These are phyloP conservation scores for Pythium oligandrum DNA, from an alignment of 352 stramenopile species.

Conservation along the genomic window DNA sequence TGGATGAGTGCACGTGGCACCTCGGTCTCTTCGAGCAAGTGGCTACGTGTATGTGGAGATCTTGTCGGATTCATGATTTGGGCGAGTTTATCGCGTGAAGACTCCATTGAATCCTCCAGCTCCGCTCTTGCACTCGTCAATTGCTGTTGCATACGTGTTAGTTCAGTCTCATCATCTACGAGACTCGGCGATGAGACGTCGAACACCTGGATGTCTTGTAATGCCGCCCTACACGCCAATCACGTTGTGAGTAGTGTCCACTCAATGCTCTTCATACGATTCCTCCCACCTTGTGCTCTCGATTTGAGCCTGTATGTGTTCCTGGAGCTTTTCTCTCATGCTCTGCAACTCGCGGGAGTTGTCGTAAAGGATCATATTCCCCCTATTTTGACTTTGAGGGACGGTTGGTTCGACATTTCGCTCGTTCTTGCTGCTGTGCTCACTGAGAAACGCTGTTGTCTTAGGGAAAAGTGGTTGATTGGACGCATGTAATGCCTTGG, in stretches of 20 bases:
- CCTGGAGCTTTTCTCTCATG: constrained; percentile 33
- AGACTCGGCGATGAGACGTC: constrained; percentile 1
- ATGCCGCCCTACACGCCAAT: constrained; percentile 17
- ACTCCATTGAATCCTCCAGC: constrained; percentile 22
- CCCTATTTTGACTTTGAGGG: too few species aligned
- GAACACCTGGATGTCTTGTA: constrained; percentile 31
- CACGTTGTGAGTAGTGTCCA: too few species aligned
- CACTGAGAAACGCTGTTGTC: constrained; percentile 9
- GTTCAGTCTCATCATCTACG: constrained; percentile 19
- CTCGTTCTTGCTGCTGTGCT: too few species aligned
- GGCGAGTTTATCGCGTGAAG: constrained; percentile 14
- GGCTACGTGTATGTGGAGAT: too few species aligned
- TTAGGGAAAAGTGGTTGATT: constrained; percentile 3
- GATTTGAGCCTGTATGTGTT: constrained; percentile 42
- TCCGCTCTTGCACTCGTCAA: constrained; percentile 12
- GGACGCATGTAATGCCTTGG: too few species aligned
- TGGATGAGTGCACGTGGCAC: constrained; percentile 1
- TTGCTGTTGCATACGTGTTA: constrained; percentile 18
- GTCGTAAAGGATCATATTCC: constrained; percentile 7
- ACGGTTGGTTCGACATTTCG: too few species aligned
- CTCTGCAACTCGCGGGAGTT: constrained; percentile 32
- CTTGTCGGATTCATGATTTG: constrained; percentile 3
- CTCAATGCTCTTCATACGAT: too few species aligned
- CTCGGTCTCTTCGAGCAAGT: too few species aligned
- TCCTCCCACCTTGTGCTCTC: constrained; percentile 33